Base-by-base conservation (phyloP, 169 alveolate genomes). In the Babesia sp. region DNA sequence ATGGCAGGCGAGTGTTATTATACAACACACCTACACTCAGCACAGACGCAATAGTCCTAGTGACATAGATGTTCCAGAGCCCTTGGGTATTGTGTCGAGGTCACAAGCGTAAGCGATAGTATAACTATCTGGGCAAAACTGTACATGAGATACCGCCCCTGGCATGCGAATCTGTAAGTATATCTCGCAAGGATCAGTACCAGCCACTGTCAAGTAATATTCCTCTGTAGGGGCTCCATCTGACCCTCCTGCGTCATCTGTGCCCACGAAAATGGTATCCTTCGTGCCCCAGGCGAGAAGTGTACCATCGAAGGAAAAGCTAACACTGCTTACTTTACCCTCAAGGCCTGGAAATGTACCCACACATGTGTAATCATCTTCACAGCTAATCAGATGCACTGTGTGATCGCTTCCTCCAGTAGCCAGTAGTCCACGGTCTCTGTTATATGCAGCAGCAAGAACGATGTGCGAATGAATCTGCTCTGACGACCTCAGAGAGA, bases 221-320 rank as follows among this genome's bases (percentile, higher is more conserved):
- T 79, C 83, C 9, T 58, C 78, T 9, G 58, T 26, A 14, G 72
- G 26, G 3, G 63, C 1, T 2, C 61, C 64, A 2, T 79, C 87
- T 28, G 55, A n/a, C 68, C 3, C 18, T 9, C 7, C 8, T 7
- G 12, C 16, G 46, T 56, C 81, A 7, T 77, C 86, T 0, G 42
- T 33, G 29, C 69, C 36, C 36, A 20, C 29, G 68, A 44, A 55
- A 16, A 66, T 39, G 4, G 83, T 59, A 51, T 81, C 89, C 63
- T 81, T 81, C 26, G 89, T 81, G 29, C 89, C 89, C 89, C 89
- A 81, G n/a, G 89, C 89, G 37, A 81, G 44, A 16, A 81, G 59
- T n/a, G 51, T 9, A 11, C 89, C 89, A 53, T 66, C 77, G 45
- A 14, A 11, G 18, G 85, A 72, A 42, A 81, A 71, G 29, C 78